Conservation (phyloP, 495 filamentous ascomycete genomes). For the Neurospora cerealis region DNA sequence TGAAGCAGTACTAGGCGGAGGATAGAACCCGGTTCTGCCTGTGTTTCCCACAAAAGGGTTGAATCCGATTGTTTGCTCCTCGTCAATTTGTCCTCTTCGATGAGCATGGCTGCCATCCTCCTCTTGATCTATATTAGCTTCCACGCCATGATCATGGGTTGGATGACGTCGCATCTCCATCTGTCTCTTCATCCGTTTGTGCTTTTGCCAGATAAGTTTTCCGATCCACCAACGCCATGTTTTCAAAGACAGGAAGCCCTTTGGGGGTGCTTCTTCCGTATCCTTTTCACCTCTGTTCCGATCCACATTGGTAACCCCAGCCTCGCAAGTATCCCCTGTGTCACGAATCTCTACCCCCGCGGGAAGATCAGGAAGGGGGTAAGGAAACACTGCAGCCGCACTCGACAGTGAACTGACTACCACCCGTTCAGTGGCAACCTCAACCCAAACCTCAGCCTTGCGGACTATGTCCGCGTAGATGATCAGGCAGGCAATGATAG, state of each 20-base stretch:
- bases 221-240: not conserved
- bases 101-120: not conserved
- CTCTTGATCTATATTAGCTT: not conserved
- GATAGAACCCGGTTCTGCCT: not conserved
- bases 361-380: not conserved
- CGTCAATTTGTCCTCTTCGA: not conserved
- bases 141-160: not conserved
- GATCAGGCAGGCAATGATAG: slow-evolving; percentile 21
- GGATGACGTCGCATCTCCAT: not conserved
- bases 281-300: not conserved
- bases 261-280: not conserved
- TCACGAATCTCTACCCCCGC: not conserved
- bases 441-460: slow-evolving; percentile 36
- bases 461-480: slow-evolving; percentile 35
- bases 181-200: not conserved
- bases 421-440: slow-evolving; percentile 19
- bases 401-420: not conserved
- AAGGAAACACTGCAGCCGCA: not conserved
- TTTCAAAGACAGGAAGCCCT: not conserved
- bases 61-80: not conserved
- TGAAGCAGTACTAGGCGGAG: not conserved
- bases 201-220: not conserved
- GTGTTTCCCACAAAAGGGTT: not conserved
- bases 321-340: not conserved
- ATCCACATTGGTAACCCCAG: not conserved